Base-by-base conservation (phyloP, 345 rosid species). In the Citrus cavaleriei region DNA sequence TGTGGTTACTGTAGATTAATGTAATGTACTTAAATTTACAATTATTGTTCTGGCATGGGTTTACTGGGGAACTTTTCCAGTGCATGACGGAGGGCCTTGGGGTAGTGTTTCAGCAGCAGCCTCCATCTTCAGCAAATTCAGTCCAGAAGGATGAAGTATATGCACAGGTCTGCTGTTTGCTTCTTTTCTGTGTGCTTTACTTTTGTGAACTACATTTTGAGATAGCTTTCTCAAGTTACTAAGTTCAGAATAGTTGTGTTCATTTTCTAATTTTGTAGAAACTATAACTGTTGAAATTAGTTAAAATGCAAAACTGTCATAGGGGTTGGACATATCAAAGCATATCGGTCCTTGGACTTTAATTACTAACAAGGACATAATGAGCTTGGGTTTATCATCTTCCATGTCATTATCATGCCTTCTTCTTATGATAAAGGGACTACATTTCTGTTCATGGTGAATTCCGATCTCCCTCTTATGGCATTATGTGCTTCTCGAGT, bases 11-110 rank as follows among this genome's bases (percentile, higher is more conserved):
- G 30, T 72, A 51, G 4, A 25, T 63, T 62, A 49, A 71, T 79
- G 27, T 60, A 81, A 58, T 35, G 67, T 27, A 22, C 72, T 49
- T 25, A 58, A 74, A 55, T 35, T 82, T 73, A 63, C 22, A 32
- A 72, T 77, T 73, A 57, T 71, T 85, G 46, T 66, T 81, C 49
- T 81, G 58, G 63, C 21, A 32, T 80, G 58, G 55, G 30, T 66
- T 55, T 74, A 16, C 60, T 70, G 13, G 25, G 42, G 40, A 70
- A 74, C 75, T 55, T 82, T 73, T 77, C 66, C 87, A 97, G 99
- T 97, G 98, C 87, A 84, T 78, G 87, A 83, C 80, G 84, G 97
- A 92, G 85, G 98, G 99, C 61, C 87, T 90, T 66, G 91, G 85
- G 63, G 76, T 97, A 73, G 89, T 76, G 80, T 93, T 90, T 81